Base-by-base conservation (phyloP, 1,284 basidiomycete genomes). In the Paramarasmius palmivorus region DNA sequence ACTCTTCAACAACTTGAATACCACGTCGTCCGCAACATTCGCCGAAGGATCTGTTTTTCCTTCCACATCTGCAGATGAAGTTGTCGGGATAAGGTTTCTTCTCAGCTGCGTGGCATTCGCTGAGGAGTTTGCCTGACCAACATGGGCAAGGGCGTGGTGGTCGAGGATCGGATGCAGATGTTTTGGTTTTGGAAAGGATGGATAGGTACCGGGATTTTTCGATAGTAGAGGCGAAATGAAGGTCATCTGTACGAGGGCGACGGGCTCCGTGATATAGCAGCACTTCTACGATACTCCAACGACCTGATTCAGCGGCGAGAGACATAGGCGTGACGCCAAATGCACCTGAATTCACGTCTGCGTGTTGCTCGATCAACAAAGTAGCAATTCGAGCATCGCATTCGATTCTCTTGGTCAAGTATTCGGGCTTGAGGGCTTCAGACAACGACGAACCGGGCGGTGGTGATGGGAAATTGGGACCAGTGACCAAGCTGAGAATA, bases 281-380 rank as follows among this genome's bases (percentile, higher is more conserved):
- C 14, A 55, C 37, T 25, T 38, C 37, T 36, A 55, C 54, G 26
- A 55, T 40, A 15, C 34, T 44, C 54, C 54, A 55, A 14, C 47
- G 39, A 5, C 39, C 50, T 9, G 44, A 23, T 32, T 19, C 29
- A 3, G 22, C 36, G 10, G 53, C 53, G n/a, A 46, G 23, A 37
- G 29, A 20, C 17, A 54, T 14, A 20, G 56, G 56, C 25, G 52
- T 48, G 3, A 39, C 47, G 17, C 53, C 56, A 38, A 40, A 23
- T 20, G 38, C 42, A 19, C 22, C 36, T 35, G 32, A n/a, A 38
- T 57, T 42, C 17, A 55, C 36, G 25, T 57, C 53, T 10, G 53
- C 52, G 44, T 57, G 56, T 25, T 57, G 56, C 38, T 57, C 48
- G 38, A 57, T 55, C 23, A 57, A 8, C 42, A 60, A 34, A 15